A percentile compares a stretch with the other conserved stretches of the same genome.
phyloP scores from a whole-genome alignment of 1,284 basidiomycete species.

The Ceratobasidium sp. region DNA sequence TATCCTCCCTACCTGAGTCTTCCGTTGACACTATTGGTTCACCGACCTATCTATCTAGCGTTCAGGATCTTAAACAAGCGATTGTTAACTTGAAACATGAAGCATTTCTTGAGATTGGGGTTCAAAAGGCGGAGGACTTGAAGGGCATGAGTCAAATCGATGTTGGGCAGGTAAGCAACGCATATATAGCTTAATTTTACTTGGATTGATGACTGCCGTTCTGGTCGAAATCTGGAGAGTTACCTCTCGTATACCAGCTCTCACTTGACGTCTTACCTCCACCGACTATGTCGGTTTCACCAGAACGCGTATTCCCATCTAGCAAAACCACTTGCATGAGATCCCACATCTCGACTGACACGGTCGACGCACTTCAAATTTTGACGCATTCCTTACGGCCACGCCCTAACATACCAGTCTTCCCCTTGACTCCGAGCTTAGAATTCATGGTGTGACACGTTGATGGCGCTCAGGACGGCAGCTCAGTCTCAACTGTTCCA shows the following conservation, averaged over 20 bases:
- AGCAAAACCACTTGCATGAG: constrained; percentile 11
- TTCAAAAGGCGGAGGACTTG: neutral
- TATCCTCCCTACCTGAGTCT: too few relatives aligned
- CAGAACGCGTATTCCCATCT: constrained; percentile 36
- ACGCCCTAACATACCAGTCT: neutral
- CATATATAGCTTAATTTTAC: too few relatives aligned
- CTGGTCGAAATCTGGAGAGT: neutral
- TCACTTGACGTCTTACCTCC: constrained; percentile 29
- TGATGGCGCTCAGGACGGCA: neutral
- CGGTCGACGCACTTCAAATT: constrained; percentile 19
- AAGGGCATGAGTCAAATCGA: neutral
- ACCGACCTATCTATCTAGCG: neutral
- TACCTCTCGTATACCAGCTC: constrained; percentile 13
- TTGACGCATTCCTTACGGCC: constrained; percentile 8
- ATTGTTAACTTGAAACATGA: constrained; percentile 7
- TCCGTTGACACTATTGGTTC: neutral
- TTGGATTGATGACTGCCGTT: too few relatives aligned
- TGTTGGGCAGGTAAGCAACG: constrained; percentile 19
- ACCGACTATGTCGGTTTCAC: constrained; percentile 27
- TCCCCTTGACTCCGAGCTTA: neutral
- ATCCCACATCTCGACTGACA: neutral
- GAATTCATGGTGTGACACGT: constrained; percentile 16
- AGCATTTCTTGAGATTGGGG: neutral
- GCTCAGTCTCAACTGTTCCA: constrained; percentile 4
- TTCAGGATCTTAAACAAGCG: neutral